Evolutionary conservation across 805 yeast species (phyloP).

Genomic region (Yarrowia deformans): DNA sequence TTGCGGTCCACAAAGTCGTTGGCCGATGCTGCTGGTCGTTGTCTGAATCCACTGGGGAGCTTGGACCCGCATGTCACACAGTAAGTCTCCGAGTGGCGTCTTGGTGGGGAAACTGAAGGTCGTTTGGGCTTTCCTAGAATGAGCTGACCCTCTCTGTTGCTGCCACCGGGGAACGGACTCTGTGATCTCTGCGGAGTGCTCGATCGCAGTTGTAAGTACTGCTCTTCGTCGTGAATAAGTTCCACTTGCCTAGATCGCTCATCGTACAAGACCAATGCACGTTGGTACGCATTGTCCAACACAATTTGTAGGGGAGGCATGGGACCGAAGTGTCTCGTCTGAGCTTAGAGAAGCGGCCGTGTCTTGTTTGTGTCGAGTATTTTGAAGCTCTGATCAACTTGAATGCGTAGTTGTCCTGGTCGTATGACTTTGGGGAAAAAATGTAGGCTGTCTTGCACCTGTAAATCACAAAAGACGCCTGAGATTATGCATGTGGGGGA

Average conservation of each 20-base stretch:
- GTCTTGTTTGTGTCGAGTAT: not conserved
- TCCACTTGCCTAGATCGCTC: conserved; percentile 14
- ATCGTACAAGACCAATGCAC: conserved; percentile 29
- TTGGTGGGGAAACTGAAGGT: conserved; percentile 9
- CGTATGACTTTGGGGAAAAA: not conserved
- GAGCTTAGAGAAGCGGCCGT: conserved; percentile 5
- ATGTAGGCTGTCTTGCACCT: conserved; percentile 5
- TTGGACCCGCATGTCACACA: conserved; percentile 31
- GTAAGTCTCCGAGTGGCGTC: conserved; percentile 20
- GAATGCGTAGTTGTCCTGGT: not conserved
- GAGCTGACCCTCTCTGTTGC: conserved; percentile 12
- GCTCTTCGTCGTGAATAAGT: conserved; percentile 30
- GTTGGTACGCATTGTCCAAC: conserved; percentile 35
- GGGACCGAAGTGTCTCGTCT: not conserved
- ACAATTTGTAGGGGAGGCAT: conserved; percentile 32
- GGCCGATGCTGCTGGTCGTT: not conserved
- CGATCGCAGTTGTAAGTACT: conserved; percentile 21
- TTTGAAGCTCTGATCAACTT: not conserved
- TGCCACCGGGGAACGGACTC: not conserved
- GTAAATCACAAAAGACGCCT: conserved; percentile 15
- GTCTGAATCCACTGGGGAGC: conserved; percentile 12
- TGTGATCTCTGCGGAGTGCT: conserved; percentile 22
- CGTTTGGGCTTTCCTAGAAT: conserved; percentile 6
- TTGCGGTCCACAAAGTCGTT: conserved; percentile 25
- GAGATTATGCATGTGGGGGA: conserved; percentile 38